These are phyloP conservation scores for Sanghuangporus baumii DNA, from an alignment of 1,284 basidiomycete species.

Conservation along the genomic window DNA sequence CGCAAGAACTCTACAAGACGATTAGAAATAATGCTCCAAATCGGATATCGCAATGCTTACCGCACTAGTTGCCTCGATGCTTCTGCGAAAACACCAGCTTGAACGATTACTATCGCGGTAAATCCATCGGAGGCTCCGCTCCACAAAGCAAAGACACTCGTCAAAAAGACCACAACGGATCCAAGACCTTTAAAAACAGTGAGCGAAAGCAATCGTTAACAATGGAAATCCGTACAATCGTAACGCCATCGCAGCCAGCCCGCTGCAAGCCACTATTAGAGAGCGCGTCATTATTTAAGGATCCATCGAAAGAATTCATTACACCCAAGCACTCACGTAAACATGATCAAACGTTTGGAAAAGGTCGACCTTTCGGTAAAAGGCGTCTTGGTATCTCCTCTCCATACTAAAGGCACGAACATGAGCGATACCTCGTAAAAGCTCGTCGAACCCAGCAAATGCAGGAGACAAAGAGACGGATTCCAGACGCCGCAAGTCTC, in stretches of 20 bases:
- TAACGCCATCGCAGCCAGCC: conserved; percentile 70
- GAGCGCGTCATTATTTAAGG: conserved; percentile 11
- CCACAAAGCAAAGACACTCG: conserved; percentile 68
- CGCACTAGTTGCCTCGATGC: conserved; percentile 64
- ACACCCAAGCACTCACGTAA: conserved; percentile 42
- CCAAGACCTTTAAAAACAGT: conserved; percentile 50
- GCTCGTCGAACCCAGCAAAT: conserved; percentile 74
- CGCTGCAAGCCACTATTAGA: conserved; percentile 54
- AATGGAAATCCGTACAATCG: conserved; percentile 43
- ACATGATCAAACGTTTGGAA: conserved; percentile 70
- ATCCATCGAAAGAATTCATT: conserved; percentile 6
- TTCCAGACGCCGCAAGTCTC: conserved; percentile 71
- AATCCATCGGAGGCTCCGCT: conserved; percentile 63
- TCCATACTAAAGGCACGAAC: conserved; percentile 84
- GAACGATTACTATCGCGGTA: conserved; percentile 77
- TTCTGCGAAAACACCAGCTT: conserved; percentile 65
- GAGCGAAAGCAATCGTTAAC: not conserved
- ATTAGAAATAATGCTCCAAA: not conserved
- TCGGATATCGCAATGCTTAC: conserved; percentile 26
- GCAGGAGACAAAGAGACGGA: conserved; percentile 62
- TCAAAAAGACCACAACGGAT: conserved; percentile 68
- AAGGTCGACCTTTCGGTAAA: conserved; percentile 73
- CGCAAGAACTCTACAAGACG: conserved; percentile 44
- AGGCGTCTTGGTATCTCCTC: conserved; percentile 62
- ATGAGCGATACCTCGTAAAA: conserved; percentile 70